A percentile compares a stretch with the other conserved stretches of the same genome.
phyloP scores from a whole-genome alignment of 495 filamentous ascomycete species.

The Aspergillus biplanus region DNA sequence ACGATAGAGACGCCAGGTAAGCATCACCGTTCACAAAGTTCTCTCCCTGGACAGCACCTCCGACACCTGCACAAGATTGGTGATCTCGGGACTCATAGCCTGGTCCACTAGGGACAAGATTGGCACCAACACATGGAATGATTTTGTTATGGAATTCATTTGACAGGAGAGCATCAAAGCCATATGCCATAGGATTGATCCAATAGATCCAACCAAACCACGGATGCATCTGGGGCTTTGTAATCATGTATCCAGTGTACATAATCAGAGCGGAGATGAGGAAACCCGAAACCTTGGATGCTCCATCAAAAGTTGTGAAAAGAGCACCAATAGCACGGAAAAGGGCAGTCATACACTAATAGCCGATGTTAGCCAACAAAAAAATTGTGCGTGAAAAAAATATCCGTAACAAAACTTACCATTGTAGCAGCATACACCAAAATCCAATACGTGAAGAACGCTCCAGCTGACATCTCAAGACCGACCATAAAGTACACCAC shows the following conservation, averaged over 20 bases:
- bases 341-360: constrained; percentile 50
- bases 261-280: constrained; percentile 55
- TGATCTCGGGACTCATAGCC: constrained; percentile 34
- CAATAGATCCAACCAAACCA: constrained; percentile 81
- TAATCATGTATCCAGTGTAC: constrained; percentile 63
- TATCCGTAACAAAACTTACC: constrained; percentile 16
- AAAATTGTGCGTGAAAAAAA: not conserved
- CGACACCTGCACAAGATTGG: constrained; percentile 60
- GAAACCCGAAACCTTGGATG: constrained; percentile 58
- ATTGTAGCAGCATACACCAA: constrained; percentile 43
- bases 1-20: constrained; percentile 55
- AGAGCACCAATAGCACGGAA: constrained; percentile 56
- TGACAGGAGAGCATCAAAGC: constrained; percentile 68
- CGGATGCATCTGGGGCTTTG: constrained; percentile 66
- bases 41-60: constrained; percentile 49
- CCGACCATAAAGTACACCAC: constrained; percentile 77
- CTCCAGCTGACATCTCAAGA: constrained; percentile 46
- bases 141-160: constrained; percentile 65
- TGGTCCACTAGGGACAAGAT: constrained; percentile 50
- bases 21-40: constrained; percentile 48
- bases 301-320: constrained; percentile 55
- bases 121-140: constrained; percentile 50
- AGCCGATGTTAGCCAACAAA: not conserved
- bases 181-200: constrained; percentile 74
- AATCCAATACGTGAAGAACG: constrained; percentile 58